Evolutionary conservation across 75 land plant species (phyloP), one percentile per base, ranked within the genome.

Genomic region (Selaginella tamariscina): DNA sequence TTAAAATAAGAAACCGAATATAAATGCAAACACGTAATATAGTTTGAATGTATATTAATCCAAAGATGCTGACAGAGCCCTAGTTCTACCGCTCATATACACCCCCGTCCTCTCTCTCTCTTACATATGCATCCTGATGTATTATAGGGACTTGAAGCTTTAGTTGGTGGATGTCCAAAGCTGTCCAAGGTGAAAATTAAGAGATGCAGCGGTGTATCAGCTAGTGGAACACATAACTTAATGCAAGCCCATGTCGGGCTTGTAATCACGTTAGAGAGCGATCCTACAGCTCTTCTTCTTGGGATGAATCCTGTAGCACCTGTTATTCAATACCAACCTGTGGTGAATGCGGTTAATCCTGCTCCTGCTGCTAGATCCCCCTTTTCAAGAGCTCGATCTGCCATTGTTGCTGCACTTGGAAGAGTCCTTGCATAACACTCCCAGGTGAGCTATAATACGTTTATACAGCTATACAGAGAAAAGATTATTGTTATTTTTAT

Each of bases 131-230:
- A n/a, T n/a, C n/a, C n/a, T n/a, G n/a, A n/a, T n/a, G n/a, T n/a
- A n/a, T n/a, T n/a, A n/a, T n/a, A 49, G 8, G 62, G 62, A 26
- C 62, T 59, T 5, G 62, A 59, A 21, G 62, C 62, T 5, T n/a
- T 59, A 21, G 62, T 23, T 5, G n/a, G 24, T n/a, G 62, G 62
- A 8, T 59, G 62, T 59, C 62, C 62, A 21, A 21, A n/a, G 8
- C 21, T 59, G 24, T 9, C 62, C 62, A 59, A 59, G 62, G 62
- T 59, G 62, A 59, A 59, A n/a, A 59, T 59, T 5, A 59, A 59
- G 26, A 59, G 26, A 21, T 59, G 62, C 21, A 59, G 62, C n/a
- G n/a, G 62, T 59, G 62, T 59, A 59, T 59, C 62, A 8, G 23
- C 62, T 59, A 9, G n/a, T 2, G 62, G 62, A 59, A n/a, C 62